A percentile compares a stretch with the other conserved stretches of the same genome.
These are phyloP conservation scores for Allodekkera sacchari DNA, from an alignment of 805 yeast species.

Conservation along the genomic window DNA sequence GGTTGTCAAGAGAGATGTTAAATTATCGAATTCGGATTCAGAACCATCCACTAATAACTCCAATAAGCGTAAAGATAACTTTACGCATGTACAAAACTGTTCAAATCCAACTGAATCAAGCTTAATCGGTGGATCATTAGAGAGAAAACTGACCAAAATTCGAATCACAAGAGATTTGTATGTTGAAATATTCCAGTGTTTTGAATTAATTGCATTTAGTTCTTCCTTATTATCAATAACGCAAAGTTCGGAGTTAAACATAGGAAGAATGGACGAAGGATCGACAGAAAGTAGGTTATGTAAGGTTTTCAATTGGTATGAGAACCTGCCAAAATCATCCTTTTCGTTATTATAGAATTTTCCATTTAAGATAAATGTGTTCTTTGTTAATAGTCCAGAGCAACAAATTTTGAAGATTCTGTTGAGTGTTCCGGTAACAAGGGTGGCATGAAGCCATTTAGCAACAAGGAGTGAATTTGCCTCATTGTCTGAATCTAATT, in stretches of 20 bases:
- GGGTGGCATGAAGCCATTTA: constrained; percentile 39
- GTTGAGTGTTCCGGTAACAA: constrained; percentile 47
- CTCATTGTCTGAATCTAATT: constrained; percentile 35
- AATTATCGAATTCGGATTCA: constrained; percentile 41
- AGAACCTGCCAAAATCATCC: constrained; percentile 57
- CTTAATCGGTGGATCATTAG: constrained; percentile 11
- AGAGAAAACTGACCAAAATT: constrained; percentile 39
- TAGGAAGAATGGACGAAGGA: constrained; percentile 32
- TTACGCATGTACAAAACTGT: constrained; percentile 30
- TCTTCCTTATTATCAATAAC: constrained; percentile 40
- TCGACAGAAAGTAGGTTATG: constrained; percentile 43
- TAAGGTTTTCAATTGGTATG: constrained; percentile 52
- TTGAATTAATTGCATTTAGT: constrained; percentile 31
- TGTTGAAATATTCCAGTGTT: constrained; percentile 47
- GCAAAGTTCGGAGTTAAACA: constrained; percentile 51
- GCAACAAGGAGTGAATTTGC: constrained; percentile 34
- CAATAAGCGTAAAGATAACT: constrained; percentile 36
- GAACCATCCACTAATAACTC: constrained; percentile 46
- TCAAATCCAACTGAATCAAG: constrained; percentile 12
- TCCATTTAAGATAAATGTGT: constrained; percentile 19
- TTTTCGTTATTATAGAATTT: constrained; percentile 23
- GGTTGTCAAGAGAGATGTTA: constrained; percentile 10
- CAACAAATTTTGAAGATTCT: constrained; percentile 52
- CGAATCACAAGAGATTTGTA: constrained; percentile 49
- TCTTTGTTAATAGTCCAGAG: constrained; percentile 42